Percentiles rank a stretch among this genome's conserved stretches.
Conservation (phyloP, 2,329 filamentous ascomycete species). For the Aureobasidium pullulans region DNA sequence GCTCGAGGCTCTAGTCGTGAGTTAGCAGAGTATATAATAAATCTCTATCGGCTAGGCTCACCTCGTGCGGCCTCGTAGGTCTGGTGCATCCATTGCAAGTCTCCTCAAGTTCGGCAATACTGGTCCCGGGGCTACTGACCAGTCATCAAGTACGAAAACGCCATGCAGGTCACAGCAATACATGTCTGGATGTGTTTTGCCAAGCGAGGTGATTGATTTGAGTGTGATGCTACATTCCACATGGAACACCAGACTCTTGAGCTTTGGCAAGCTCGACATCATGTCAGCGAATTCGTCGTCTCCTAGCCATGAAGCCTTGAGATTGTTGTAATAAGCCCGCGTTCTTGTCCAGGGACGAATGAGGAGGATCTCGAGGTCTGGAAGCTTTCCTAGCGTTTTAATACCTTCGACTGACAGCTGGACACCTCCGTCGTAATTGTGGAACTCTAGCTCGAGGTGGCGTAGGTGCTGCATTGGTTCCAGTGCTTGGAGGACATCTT, state of each 20-base stretch:
- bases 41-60: neutral
- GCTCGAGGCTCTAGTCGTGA: neutral
- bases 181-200: neutral
- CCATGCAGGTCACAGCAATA: slow-evolving; percentile 3
- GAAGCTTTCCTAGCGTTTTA: neutral
- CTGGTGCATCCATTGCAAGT: neutral
- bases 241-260: neutral
- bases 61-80: neutral
- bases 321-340: neutral
- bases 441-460: neutral
- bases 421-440: neutral
- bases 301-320: neutral
- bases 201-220: neutral
- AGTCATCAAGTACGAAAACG: neutral
- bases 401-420: neutral
- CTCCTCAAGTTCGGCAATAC: neutral
- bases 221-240: neutral
- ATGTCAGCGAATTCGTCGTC: neutral
- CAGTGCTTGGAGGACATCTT: neutral
- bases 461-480: neutral
- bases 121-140: neutral
- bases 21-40: neutral
- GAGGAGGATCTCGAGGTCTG: neutral
- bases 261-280: neutral
- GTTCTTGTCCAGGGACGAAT: neutral